phyloP scores from a whole-genome alignment of 257 asterid genomes.

The Solanum megistacrolobum region DNA sequence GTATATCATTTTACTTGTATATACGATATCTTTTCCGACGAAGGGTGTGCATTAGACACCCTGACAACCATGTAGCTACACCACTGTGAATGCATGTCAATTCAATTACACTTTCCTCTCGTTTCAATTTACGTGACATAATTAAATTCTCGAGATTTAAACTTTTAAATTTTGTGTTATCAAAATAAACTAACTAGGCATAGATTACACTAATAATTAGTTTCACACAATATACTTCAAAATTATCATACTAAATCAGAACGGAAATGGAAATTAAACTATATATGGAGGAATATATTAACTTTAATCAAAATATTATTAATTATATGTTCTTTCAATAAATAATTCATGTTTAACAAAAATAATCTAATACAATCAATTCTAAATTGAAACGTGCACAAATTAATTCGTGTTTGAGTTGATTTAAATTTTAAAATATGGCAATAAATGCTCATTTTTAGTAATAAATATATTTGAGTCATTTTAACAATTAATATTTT shows the following conservation, averaged over 20 bases:
- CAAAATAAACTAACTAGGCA: background rate
- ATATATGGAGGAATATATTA: background rate
- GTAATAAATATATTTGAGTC: background rate
- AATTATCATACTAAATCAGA: background rate
- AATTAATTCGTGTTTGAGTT: background rate
- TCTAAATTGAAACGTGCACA: background rate
- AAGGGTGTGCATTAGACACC: too few species aligned
- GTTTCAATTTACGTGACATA: background rate
- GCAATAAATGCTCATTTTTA: background rate
- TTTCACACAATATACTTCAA: background rate
- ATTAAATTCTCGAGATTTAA: too few species aligned
- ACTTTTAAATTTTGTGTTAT: background rate
- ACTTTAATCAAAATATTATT: too few species aligned
- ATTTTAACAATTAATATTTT: background rate
- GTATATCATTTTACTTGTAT: too few species aligned
- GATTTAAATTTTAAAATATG: background rate
- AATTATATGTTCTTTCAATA: too few species aligned
- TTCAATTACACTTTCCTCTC: background rate
- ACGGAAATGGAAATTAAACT: background rate
- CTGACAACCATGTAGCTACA: too few species aligned
- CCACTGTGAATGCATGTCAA: background rate
- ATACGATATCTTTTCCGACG: fast-evolving
- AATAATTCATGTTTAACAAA: background rate
- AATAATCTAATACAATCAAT: background rate
- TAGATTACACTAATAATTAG: background rate